Percentiles rank a stretch among this genome's conserved stretches.
Conservation (phyloP, 2,329 filamentous ascomycete species). For the Stachybotrys chlorohalonatus region DNA sequence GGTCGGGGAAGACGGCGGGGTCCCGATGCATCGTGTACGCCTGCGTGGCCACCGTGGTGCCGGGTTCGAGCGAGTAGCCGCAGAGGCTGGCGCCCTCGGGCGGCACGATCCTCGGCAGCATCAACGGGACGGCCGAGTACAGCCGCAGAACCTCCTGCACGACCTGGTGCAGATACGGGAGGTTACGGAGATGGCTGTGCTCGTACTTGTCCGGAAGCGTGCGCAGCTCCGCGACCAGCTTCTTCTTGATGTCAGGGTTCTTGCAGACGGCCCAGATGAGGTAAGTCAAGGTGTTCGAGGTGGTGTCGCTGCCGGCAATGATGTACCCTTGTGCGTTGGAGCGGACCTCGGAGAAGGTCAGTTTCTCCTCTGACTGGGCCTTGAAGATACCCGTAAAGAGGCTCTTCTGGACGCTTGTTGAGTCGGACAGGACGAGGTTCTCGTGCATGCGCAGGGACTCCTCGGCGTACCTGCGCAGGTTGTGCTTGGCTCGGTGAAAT, state of each 20-base stretch:
- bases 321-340: conserved; percentile 28
- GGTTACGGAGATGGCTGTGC: conserved; percentile 21
- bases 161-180: conserved; percentile 31
- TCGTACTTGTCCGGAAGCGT: not conserved
- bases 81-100: conserved; percentile 25
- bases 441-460: not conserved
- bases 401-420: not conserved
- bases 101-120: conserved; percentile 30
- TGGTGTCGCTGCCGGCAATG: conserved; percentile 40
- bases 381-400: not conserved
- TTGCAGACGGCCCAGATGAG: conserved; percentile 22
- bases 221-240: not conserved
- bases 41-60: conserved; percentile 29
- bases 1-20: conserved; percentile 20
- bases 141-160: conserved; percentile 37
- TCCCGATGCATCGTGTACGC: conserved; percentile 36
- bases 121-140: conserved; percentile 28
- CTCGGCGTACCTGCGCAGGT: not conserved
- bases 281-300: conserved; percentile 37
- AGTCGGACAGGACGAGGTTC: not conserved
- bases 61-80: conserved; percentile 29
- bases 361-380: not conserved
- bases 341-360: not conserved
- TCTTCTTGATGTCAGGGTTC: not conserved
- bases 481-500: no score